A percentile compares a stretch with the other conserved stretches of the same genome.
phyloP scores from a whole-genome alignment of 2,329 filamentous ascomycete genomes.

The Colletotrichum liaoningense region DNA sequence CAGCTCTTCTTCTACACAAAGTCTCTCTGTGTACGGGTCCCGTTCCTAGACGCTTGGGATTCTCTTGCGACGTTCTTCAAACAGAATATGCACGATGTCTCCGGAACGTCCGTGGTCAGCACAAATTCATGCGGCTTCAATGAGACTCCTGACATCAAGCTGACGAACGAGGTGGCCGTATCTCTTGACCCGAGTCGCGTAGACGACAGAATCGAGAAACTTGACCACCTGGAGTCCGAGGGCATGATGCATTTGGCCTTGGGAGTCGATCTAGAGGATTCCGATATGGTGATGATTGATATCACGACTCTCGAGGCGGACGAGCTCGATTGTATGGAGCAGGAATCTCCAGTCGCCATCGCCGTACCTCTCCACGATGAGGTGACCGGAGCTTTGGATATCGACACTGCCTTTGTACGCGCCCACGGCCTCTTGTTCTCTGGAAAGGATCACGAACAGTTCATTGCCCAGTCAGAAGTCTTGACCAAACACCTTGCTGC shows the following conservation, averaged over 20 bases:
- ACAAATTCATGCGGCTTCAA: no score
- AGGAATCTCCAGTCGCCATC: no score
- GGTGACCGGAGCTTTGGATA: background rate
- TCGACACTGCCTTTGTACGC: conserved; percentile 1
- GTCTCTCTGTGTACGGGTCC: conserved; percentile 74
- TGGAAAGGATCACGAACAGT: background rate
- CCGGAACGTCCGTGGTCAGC: no score
- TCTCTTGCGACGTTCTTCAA: conserved; percentile 78
- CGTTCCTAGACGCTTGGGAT: conserved; percentile 72
- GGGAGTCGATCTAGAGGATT: no score
- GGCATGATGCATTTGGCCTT: no score
- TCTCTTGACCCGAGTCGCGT: no score
- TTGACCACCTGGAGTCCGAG: no score
- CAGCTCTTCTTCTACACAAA: conserved; percentile 81
- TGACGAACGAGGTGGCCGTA: background rate
- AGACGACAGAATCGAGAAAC: no score
- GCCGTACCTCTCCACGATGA: no score
- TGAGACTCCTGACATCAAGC: background rate
- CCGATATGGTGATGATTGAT: no score
- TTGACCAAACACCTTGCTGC: conserved; percentile 66
- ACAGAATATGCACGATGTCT: conserved; percentile 54
- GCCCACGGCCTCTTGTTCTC: conserved; percentile 23
- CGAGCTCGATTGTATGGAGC: no score
- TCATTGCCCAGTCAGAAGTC: background rate
- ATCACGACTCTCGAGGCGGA: no score